These are phyloP conservation scores for Pachysolen tannophilus DNA, from an alignment of 805 yeast genomes.

Conservation along the genomic window DNA sequence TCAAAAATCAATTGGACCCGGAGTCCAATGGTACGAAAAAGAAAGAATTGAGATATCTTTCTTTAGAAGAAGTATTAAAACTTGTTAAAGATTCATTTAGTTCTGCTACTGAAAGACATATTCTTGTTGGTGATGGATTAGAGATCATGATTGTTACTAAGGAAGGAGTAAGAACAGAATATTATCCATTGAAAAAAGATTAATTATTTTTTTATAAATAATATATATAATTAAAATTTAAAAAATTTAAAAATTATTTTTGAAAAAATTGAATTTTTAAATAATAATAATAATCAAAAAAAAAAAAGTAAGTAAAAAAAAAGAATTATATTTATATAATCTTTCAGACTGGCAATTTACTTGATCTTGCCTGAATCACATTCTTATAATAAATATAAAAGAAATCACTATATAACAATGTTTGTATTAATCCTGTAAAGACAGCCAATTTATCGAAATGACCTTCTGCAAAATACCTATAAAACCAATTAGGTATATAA, in stretches of 20 bases:
- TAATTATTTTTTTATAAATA: slow-evolving; percentile 21
- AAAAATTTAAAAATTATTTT: too few species aligned
- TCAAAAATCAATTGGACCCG: slow-evolving; percentile 88
- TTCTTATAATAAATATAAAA: slow-evolving; percentile 82
- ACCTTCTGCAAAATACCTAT: slow-evolving; percentile 64
- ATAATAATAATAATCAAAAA: background rate
- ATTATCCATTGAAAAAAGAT: slow-evolving; percentile 83
- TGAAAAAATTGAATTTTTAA: too few species aligned
- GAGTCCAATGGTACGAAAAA: slow-evolving; percentile 60
- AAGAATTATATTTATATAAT: background rate
- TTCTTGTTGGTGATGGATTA: slow-evolving; percentile 95
- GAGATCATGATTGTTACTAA: slow-evolving; percentile 88
- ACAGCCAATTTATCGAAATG: slow-evolving; percentile 65
- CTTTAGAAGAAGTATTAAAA: slow-evolving; percentile 77
- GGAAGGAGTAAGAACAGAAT: slow-evolving; percentile 83
- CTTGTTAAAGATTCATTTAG: slow-evolving; percentile 90
- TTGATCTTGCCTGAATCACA: slow-evolving; percentile 73
- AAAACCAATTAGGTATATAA: slow-evolving; percentile 93
- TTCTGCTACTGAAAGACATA: slow-evolving; percentile 97
- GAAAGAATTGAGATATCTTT: slow-evolving; percentile 53
- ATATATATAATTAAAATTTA: slow-evolving; percentile 1
- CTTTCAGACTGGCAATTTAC: slow-evolving; percentile 53
- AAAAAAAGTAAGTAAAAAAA: background rate
- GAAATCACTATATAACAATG: slow-evolving; percentile 87
- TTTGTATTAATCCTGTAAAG: slow-evolving; percentile 77